Base-by-base conservation (phyloP, 1,139 yeast species). In the Suhomyces maxii region DNA sequence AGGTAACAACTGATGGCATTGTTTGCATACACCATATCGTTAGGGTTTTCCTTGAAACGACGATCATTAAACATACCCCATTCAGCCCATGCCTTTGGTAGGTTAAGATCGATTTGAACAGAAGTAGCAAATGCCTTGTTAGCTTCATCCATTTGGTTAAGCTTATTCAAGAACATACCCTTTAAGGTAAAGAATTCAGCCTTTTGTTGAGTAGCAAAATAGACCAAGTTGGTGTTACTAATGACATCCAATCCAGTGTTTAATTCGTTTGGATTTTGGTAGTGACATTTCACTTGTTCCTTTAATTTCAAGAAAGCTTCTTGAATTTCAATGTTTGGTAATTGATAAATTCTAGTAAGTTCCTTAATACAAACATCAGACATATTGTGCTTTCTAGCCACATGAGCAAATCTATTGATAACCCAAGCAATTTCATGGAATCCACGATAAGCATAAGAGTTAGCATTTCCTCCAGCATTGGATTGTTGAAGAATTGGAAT, bases 371-470 rank as follows among this genome's bases (percentile, higher is more conserved):
- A 95, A 42, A 95, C 99, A 48, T 93, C 98, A 0, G 97, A 88
- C 95, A 95, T 89, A 52, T 88, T 86, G 63, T 95, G 99, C 65
- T 90, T 89, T 54, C 99, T 80, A 1, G 99, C 98, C 41, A 93
- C 98, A 69, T 95, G 99, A 0, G 99, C 99, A 75, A 95, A 95
- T 49, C 99, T 73, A 66, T 95, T 95, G 59, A 95, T 93, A 10
- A 95, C 97, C 98, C 99, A 95, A 1, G 99, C 99, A 63, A 93
- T 90, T 67, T 95, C 99, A 64, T 95, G 99, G 69, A 89, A 95
- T 2, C 99, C 99, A 53, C 99, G 79, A 65, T 90, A 95, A 1
- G 97, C 98, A 61, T 89, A 90, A 1, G 97, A 89, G 56, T 88
- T 89, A 11, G 90, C 88, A 60, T 86, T 87, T 13, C 81, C 79